A percentile compares a stretch with the other conserved stretches of the same genome.
Conservation (phyloP, 2,329 filamentous ascomycete species). For the Pezicula carpinea region DNA sequence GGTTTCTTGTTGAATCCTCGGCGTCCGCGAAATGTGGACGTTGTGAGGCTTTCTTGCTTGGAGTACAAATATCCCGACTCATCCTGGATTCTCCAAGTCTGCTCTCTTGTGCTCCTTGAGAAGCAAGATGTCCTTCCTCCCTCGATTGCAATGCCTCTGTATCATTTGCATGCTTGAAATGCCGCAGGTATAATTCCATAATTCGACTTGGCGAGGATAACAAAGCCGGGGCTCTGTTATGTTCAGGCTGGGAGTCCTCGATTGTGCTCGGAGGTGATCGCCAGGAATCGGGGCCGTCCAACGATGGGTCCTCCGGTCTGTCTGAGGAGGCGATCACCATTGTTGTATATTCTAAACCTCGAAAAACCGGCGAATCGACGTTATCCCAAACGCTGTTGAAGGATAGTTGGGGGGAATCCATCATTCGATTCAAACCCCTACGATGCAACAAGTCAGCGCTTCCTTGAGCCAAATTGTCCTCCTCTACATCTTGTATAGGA, state of each 20-base stretch:
- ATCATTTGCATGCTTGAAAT: constrained; percentile 24
- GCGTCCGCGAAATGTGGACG: neutral
- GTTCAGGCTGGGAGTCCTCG: constrained; percentile 48
- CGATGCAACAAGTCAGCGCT: neutral
- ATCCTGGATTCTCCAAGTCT: too few relatives aligned
- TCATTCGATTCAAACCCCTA: neutral
- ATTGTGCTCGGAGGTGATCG: constrained; percentile 44
- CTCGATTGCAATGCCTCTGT: constrained; percentile 13
- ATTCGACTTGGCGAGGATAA: constrained; percentile 46
- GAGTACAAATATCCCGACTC: neutral
- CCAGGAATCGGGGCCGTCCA: constrained; percentile 31
- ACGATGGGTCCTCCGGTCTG: too few relatives aligned
- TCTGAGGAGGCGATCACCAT: neutral
- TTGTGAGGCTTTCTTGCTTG: neutral
- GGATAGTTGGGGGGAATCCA: constrained; percentile 19
- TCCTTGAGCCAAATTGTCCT: constrained; percentile 1
- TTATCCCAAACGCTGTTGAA: constrained; percentile 25
- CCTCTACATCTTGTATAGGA: neutral
- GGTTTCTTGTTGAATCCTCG: neutral
- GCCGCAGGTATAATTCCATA: constrained; percentile 43
- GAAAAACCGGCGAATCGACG: constrained; percentile 23
- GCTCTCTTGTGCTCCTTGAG: neutral
- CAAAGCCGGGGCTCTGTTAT: constrained; percentile 25
- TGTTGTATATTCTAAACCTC: constrained; percentile 2
- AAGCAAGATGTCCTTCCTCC: neutral